Base-by-base conservation (phyloP, 1,284 basidiomycete species). In the Apiotrichum akiyoshidainum region DNA sequence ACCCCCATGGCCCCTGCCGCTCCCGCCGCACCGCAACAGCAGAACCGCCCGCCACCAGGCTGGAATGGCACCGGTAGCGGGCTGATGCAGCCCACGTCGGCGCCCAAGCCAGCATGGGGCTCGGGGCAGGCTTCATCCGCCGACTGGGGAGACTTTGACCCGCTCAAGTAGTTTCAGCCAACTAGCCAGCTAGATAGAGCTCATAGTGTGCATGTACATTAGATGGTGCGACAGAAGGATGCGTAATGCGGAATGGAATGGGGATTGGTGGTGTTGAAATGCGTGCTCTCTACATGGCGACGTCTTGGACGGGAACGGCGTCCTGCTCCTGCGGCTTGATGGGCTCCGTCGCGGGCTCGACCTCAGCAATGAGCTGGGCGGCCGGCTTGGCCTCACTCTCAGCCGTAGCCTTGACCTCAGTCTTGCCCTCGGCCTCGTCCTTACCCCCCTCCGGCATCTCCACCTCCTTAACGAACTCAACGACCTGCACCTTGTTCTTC, bases 131-230 rank as follows among this genome's bases (percentile, higher is more conserved):
- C 65, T 1, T 55, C 58, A 33, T 55, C 55, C 17, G 56, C 61
- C 7, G 73, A 75, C 58, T 78, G 77, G 77, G 72, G 69, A 5
- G 76, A 76, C 58, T 77, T 78, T 57, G 77, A 78, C 57, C 76
- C 77, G 9, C 58, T n/a, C n/a, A n/a, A n/a, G n/a, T n/a, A 31
- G 26, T n/a, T n/a, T n/a, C n/a, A n/a, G n/a, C n/a, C n/a, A n/a
- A n/a, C n/a, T n/a, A 31, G 26, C 26, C 26, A 31, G 26, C 26
- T 31, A 31, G 26, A 31, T 31, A 31, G 26, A 31, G 26, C 26
- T 31, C 26, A 35, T 14, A 21, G n/a, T 17, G 19, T 48, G 46
- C 22, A 35, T 41, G 41, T 26, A 22, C 51, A 48, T 16, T 48
- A 48, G n/a, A 11, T n/a, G 16, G 17, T n/a, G 40, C 11, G 21